Conservation (phyloP, 305 asterid species). For the Fraxinus paxiana region DNA sequence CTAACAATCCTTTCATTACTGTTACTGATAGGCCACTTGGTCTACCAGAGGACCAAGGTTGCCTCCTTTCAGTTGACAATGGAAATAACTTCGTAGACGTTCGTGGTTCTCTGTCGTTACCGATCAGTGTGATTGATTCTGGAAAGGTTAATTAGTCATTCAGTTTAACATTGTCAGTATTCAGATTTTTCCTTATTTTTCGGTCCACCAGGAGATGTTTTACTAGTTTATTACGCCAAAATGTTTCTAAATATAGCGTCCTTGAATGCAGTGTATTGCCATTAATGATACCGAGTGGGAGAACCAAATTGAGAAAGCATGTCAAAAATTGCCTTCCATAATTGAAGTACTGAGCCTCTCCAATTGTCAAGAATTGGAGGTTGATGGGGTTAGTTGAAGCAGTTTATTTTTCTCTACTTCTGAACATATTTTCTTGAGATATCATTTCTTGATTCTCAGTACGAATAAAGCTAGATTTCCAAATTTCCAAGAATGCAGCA, state of each 20-base stretch:
- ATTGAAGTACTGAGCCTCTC: slow-evolving; percentile 38
- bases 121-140: slow-evolving; percentile 58
- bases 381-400: slow-evolving; percentile 54
- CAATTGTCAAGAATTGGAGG: slow-evolving; percentile 47
- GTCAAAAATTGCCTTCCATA: slow-evolving; percentile 45
- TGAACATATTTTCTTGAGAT: not conserved
- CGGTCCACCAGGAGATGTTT: not conserved
- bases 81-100: slow-evolving; percentile 31
- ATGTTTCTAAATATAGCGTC: slow-evolving; percentile 10
- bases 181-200: not conserved
- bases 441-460: not conserved
- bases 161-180: slow-evolving; percentile 1
- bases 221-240: not conserved
- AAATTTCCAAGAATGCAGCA: not conserved
- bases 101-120: slow-evolving; percentile 43
- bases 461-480: not conserved
- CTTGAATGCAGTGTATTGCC: slow-evolving; percentile 45
- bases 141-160: slow-evolving; percentile 38
- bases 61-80: slow-evolving; percentile 29
- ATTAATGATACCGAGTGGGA: slow-evolving; percentile 50
- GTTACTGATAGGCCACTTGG: slow-evolving; percentile 46
- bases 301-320: slow-evolving; percentile 28
- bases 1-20: not conserved
- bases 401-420: slow-evolving; percentile 10
- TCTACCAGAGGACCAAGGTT: slow-evolving; percentile 48